Evolutionary conservation across 768 basidiomycete genomes (phyloP), one percentile per base, ranked within the genome.

Genomic region (Zangia roseola): DNA sequence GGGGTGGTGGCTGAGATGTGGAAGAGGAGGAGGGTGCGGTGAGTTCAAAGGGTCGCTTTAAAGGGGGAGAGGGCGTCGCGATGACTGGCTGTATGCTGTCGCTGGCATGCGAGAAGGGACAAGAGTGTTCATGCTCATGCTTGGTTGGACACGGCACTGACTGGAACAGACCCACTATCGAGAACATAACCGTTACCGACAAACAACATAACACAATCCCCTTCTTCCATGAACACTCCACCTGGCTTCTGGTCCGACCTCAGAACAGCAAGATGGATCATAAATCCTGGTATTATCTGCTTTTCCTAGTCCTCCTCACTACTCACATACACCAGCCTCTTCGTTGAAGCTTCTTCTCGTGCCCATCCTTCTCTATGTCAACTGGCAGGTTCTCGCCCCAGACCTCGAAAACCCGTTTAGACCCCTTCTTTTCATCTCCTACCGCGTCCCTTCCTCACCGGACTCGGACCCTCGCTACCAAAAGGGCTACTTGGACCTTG

Each of bases 181-280:
- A 76, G 62, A 91, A 89, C 89, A 91, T 88, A 48, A 39, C 57
- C n/a, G n/a, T n/a, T n/a, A n/a, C n/a, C n/a, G n/a, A n/a, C n/a
- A n/a, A n/a, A n/a, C n/a, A n/a, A n/a, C n/a, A 33, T 75, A 75
- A 0, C 73, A 76, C 21, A 28, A n/a, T 21, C 2, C 59, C 45
- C 31, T 4, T 30, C 2, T n/a, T n/a, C 9, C 43, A 60, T 60
- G 54, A 26, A 3, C 17, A n/a, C 17, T 24, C 17, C 26, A 19
- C 19, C 38, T 8, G 48, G 54, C 2, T 63, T 85, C 25, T 69
- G 79, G 80, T 67, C 73, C 61, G 75, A 85, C 63, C 51, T 84
- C 54, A 69, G 50, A 57, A 73, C 77, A 0, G 64, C 75, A 13
- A 73, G 81, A 56, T 95, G 93, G 93, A 83, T 84, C 47, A 67